Evolutionary conservation across 306 rosid genomes (phyloP), one percentile per base, ranked within the genome.

Genomic region (Abrus pulchellus): DNA sequence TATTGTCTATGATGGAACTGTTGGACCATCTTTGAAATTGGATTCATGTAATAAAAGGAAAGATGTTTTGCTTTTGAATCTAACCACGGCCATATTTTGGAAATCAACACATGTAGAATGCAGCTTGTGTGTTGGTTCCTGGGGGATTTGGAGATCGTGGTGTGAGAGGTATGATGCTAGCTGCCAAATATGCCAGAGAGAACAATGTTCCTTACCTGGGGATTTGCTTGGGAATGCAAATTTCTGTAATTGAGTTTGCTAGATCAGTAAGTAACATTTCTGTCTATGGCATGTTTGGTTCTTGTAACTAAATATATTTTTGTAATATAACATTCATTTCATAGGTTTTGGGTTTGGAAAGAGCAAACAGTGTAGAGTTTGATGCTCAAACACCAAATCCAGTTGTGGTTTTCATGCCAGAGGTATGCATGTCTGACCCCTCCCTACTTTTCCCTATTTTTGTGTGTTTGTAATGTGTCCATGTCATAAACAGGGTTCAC

Each of bases 121-220:
- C 99, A 45, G 90, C 93, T 40, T 95, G 99, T 62, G 93, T 95
- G 75, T 83, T 95, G 91, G 97, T 95, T 88, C 99, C 99, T 14
- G 99, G 99, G 79, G 99, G 99, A 74, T 95, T 95, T 90, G 99
- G 99, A 79, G 98, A 95, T 85, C 99, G 99, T 70, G 97, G 99
- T 28, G 98, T 95, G 75, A 84, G 75, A 71, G 99, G 99, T 54
- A 95, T 95, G 99, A 87, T 95, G 76, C 89, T 93, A 76, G 99
- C 99, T 80, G 98, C 99, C 54, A 89, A 95, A 77, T 95, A 95
- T 89, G 98, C 99, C 74, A 89, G 99, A 85, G 97, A 95, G 85
- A 93, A 93, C 89, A 90, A 87, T 68, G 88, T 95, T 89, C 99
- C 99, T 61, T 95, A 90, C 86, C 90, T 95, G 47, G 99, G 99